Conservation (phyloP, 2,329 filamentous ascomycete genomes). For the Xylaria sp. region DNA sequence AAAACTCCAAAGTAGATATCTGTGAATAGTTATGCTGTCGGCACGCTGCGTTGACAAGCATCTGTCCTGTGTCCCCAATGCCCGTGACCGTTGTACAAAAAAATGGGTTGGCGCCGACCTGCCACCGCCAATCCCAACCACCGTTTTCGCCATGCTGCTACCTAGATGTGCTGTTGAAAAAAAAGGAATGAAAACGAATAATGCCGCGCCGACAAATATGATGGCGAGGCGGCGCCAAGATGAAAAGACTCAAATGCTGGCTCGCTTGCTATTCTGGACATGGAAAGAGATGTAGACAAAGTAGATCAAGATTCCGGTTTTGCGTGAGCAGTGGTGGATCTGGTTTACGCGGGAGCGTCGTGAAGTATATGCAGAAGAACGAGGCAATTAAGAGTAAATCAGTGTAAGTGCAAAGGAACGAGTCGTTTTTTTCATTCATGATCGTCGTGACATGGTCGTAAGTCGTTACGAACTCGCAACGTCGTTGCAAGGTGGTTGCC, state of each 20-base stretch:
- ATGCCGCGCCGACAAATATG: conserved; percentile 2
- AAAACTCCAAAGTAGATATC: conserved; percentile 23
- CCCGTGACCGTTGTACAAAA: conserved; percentile 43
- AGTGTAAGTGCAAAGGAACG: conserved; percentile 11
- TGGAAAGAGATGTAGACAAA: conserved; percentile 38
- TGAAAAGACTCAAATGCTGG: conserved; percentile 44
- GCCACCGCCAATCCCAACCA: conserved; percentile 36
- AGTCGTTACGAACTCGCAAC: conserved; percentile 48
- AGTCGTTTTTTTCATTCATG: conserved; percentile 29
- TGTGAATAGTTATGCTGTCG: conserved; percentile 27
- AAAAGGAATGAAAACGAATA: conserved; percentile 15
- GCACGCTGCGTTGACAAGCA: conserved; percentile 32
- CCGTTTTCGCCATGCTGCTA: conserved; percentile 43
- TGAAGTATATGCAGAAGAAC: conserved; percentile 40
- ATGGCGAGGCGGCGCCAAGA: conserved; percentile 19
- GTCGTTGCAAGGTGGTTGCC: conserved; percentile 50
- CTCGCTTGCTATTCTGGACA: conserved; percentile 45
- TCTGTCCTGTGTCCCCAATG: conserved; percentile 32
- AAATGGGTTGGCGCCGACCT: conserved; percentile 34
- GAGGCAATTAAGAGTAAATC: conserved; percentile 37
- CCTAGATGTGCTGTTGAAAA: conserved; percentile 32
- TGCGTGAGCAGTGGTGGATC: conserved; percentile 44
- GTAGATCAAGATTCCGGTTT: conserved; percentile 41
- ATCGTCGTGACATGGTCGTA: conserved; percentile 47
- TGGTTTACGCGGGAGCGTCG: conserved; percentile 43